Base-by-base conservation (phyloP, 139 green algal species). In the Tetraselmis striata region DNA sequence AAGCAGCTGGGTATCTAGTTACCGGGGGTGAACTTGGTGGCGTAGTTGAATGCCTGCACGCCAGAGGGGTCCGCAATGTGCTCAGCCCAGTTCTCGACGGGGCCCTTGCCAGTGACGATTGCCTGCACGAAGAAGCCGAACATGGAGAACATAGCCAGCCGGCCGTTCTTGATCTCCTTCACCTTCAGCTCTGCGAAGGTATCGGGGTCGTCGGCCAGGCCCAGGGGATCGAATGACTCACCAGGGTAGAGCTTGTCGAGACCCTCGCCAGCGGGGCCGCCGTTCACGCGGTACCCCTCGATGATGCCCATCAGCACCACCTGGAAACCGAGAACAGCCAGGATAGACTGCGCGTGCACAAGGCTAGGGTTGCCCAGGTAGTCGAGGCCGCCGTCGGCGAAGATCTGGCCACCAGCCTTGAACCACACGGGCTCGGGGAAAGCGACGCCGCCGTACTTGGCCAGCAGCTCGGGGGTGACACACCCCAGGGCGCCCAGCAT, bases 401-500 rank as follows among this genome's bases (percentile, higher is more conserved):
- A 90, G 89, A 92, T 92, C 76, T 86, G 74, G 25, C 81, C 81
- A 27, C 87, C 87, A 30, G 84, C 87, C 82, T 90, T 90, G 88
- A 95, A 96, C 93, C 93, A 96, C 18, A 95, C 80, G 82, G 93
- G 77, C 82, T 92, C 88, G 77, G 91, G 94, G 82, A 89, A 87
- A 59, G 87, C 82, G 59, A 75, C 75, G 77, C 78, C 77, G 45
- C n/a, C 32, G 58, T 75, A 79, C 29, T 84, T 59, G 75, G 84
- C 85, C 28, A 95, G 86, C 82, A 93, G 87, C 89, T 96, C 92
- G 28, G 92, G 95, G 79, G 88, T 87, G n/a, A 98, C 80, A 86
- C 91, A 96, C 82, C 95, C 95, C 77, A 98, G 90, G 26, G 95
- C 91, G 59, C 95, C 95, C n/a, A 98, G 92, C 94, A 98, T 97